Conservation (phyloP, 2,329 filamentous ascomycete species). For the Penicillium sp. region DNA sequence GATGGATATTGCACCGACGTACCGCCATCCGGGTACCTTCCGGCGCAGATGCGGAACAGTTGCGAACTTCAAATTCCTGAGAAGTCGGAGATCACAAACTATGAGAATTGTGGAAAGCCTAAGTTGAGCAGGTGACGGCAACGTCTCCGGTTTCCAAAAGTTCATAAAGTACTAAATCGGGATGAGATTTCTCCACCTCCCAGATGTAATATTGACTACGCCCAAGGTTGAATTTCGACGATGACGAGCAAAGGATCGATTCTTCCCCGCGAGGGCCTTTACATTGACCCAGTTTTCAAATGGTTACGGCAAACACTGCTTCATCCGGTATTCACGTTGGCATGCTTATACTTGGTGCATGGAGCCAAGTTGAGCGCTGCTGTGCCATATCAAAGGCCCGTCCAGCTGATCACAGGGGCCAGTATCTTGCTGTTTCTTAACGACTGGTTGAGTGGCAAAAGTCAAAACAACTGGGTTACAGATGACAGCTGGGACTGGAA, state of each 20-base stretch:
- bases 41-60: slow-evolving; percentile 1
- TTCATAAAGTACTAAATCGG: no score
- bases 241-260: neutral
- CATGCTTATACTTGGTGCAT: neutral
- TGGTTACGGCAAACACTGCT: neutral
- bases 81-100: slow-evolving; percentile 1
- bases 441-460: slow-evolving; percentile 16
- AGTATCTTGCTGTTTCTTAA: slow-evolving; percentile 19
- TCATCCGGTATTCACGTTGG: neutral
- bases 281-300: neutral
- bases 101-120: no score
- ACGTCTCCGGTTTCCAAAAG: no score
- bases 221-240: neutral
- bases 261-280: neutral
- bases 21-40: slow-evolving; percentile 3
- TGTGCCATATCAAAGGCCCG: neutral
- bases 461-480: slow-evolving; percentile 22
- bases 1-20: neutral
- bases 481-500: slow-evolving; percentile 41
- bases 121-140: no score
- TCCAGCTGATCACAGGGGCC: slow-evolving; percentile 2
- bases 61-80: no score
- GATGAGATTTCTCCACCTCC: neutral
- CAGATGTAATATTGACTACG: neutral
- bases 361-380: neutral